phyloP scores from a whole-genome alignment of 208 protist genomes.

The Trichomonas tenax region DNA sequence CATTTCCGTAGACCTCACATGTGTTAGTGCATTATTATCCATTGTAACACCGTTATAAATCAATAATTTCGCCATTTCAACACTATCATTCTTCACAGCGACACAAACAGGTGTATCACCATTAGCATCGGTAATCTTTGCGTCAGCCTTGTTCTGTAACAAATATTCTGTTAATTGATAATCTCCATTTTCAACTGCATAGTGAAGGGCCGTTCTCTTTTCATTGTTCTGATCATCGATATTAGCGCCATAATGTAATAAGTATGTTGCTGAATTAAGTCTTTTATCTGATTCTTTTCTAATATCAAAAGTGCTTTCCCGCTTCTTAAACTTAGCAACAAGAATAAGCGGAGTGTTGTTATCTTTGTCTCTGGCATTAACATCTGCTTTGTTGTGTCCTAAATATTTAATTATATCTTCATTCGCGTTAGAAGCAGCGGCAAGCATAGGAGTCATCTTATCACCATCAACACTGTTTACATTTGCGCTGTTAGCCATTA shows the following conservation, averaged over 20 bases:
- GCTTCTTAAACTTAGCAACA: neutral
- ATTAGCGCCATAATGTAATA: neutral
- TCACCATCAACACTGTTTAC: neutral
- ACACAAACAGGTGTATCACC: neutral
- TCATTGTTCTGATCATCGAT: neutral
- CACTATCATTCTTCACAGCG: neutral
- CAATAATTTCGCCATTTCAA: neutral
- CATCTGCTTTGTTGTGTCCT: neutral
- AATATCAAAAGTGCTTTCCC: neutral
- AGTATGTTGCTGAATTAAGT: neutral
- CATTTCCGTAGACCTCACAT: neutral
- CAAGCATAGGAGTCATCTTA: neutral
- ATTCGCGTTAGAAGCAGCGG: neutral
- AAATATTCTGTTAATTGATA: neutral
- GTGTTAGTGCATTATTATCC: neutral
- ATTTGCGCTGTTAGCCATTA: neutral
- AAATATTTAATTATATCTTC: neutral
- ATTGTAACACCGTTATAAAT: neutral
- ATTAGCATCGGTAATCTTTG: neutral
- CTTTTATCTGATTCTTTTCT: neutral
- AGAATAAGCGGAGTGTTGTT: neutral
- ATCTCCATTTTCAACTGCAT: neutral
- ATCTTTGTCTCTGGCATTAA: neutral
- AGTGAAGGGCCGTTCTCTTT: neutral
- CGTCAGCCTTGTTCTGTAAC: neutral